phyloP scores from a whole-genome alignment of 2,329 filamentous ascomycete species.

The Diaporthe caulivora region DNA sequence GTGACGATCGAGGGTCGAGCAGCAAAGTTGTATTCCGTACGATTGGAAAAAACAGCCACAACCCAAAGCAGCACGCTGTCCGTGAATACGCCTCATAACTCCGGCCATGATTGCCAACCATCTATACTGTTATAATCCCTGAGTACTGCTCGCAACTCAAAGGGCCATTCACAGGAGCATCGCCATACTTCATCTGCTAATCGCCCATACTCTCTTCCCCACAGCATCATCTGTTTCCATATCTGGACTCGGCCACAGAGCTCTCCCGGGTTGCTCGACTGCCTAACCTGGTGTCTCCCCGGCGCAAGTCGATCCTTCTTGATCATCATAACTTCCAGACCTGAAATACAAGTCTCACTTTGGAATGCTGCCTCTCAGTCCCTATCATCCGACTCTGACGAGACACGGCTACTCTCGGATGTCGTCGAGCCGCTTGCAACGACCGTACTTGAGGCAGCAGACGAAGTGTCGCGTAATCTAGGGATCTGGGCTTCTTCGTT shows the following conservation, averaged over 20 bases:
- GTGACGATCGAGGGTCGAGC: background rate
- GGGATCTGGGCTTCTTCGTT: conserved; percentile 17
- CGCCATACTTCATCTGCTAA: background rate
- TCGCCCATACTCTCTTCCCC: background rate
- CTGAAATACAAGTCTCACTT: background rate
- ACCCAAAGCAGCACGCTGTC: background rate
- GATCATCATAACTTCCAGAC: background rate
- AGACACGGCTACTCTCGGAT: background rate
- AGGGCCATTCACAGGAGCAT: background rate
- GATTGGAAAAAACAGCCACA: background rate
- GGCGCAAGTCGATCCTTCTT: background rate
- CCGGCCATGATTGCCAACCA: background rate
- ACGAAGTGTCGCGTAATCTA: background rate
- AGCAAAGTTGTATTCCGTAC: background rate
- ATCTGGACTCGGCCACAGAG: background rate
- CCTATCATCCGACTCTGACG: conserved; percentile 8
- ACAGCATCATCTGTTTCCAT: background rate
- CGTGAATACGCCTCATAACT: background rate
- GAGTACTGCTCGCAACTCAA: background rate
- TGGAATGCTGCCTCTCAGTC: background rate
- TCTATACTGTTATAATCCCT: background rate
- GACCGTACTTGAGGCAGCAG: background rate
- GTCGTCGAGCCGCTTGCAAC: conserved; percentile 19
- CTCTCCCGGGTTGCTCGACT: too few species aligned
- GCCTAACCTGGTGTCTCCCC: background rate